phyloP scores from a whole-genome alignment of 2,329 filamentous ascomycete genomes.

The Pseudogymnoascus sp. region DNA sequence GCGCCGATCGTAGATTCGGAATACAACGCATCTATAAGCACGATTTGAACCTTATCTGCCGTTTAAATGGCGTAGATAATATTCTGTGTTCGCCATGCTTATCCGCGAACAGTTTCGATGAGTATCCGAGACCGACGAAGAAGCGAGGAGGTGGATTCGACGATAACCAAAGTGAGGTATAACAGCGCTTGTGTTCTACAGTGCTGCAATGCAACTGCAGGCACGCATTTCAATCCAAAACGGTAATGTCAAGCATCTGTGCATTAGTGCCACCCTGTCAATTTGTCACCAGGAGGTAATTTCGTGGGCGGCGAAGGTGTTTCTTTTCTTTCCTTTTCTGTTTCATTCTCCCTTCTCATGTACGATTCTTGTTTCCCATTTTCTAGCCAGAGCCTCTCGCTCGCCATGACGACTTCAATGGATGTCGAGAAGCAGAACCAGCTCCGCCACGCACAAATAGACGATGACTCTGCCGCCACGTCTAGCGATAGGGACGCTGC shows the following conservation, averaged over 20 bases:
- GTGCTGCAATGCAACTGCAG: neutral
- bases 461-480: neutral
- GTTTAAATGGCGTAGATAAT: neutral
- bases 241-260: neutral
- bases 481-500: neutral
- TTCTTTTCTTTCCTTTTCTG: neutral
- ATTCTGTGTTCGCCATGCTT: neutral
- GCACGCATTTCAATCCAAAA: neutral
- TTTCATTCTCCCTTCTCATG: neutral
- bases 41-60: neutral
- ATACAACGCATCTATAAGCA: no score
- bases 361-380: neutral
- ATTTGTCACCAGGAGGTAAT: neutral
- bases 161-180: neutral
- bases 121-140: neutral
- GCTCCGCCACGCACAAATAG: neutral
- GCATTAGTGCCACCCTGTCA: neutral
- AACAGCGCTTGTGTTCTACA: neutral
- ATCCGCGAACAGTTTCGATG: neutral
- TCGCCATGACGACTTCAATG: neutral
- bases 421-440: conserved; percentile 3
- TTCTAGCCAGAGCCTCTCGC: neutral
- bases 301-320: neutral
- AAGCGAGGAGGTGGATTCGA: neutral
- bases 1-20: no score